phyloP scores from a whole-genome alignment of 1,284 basidiomycete genomes.

The Peniophora sp. region DNA sequence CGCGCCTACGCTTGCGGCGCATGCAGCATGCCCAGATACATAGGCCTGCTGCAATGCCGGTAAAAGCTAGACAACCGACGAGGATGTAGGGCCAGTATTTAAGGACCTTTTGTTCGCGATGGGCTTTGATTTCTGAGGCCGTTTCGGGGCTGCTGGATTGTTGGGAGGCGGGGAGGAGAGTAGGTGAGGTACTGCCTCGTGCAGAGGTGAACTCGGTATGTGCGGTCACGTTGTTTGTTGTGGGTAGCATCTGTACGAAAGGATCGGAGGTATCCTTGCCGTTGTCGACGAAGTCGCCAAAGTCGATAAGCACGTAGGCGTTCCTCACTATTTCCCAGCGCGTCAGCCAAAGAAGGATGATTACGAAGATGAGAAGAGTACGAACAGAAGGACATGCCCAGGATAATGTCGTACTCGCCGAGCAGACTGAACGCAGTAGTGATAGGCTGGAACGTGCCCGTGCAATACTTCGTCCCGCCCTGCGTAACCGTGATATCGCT shows the following conservation, averaged over 20 bases:
- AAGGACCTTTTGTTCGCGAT: conserved; percentile 53
- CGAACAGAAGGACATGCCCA: conserved; percentile 76
- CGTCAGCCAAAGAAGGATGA: background rate
- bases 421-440: conserved; percentile 70
- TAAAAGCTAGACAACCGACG: conserved; percentile 48
- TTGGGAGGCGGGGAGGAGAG: conserved; percentile 53
- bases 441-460: conserved; percentile 75
- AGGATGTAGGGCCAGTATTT: conserved; percentile 74
- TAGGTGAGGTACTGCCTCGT: conserved; percentile 28
- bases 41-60: conserved; percentile 39
- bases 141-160: conserved; percentile 58
- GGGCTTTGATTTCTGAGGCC: conserved; percentile 60
- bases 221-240: conserved; percentile 29
- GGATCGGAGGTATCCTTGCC: conserved; percentile 32
- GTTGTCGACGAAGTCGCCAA: conserved; percentile 46
- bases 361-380: conserved; percentile 7
- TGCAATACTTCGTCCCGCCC: conserved; percentile 55
- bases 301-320: conserved; percentile 52
- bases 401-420: conserved; percentile 72
- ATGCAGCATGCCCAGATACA: conserved; percentile 64
- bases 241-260: conserved; percentile 54
- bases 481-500: conserved; percentile 52
- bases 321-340: conserved; percentile 52
- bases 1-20: conserved; percentile 20
- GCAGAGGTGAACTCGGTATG: conserved; percentile 44